These are phyloP conservation scores for Tricholoma saponaceum DNA, from an alignment of 768 basidiomycete genomes.

Conservation along the genomic window DNA sequence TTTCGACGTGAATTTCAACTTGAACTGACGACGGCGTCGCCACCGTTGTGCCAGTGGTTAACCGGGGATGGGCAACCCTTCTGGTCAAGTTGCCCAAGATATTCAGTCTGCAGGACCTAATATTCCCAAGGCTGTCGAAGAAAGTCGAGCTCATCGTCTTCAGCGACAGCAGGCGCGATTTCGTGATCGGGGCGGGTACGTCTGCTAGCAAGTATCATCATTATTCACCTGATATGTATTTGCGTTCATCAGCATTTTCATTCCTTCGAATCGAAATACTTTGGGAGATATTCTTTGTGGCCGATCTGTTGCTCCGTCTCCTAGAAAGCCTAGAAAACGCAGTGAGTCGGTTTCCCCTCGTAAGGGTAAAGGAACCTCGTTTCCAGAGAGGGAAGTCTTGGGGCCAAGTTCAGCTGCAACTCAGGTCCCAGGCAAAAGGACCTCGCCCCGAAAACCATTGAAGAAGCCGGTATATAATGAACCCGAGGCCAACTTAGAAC, in stretches of 20 bases:
- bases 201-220: constrained; percentile 1
- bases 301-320: constrained; percentile 37
- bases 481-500: not conserved
- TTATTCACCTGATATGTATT: not conserved
- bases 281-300: constrained; percentile 19
- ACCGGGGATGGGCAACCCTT: not conserved
- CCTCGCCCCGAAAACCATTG: constrained; percentile 7
- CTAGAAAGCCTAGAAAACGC: constrained; percentile 28
- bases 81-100: not conserved
- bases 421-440: constrained; percentile 1
- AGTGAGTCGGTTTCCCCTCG: constrained; percentile 28
- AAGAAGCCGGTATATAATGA: not conserved
- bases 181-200: constrained; percentile 65
- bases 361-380: constrained; percentile 10
- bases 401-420: not conserved
- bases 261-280: constrained; percentile 17
- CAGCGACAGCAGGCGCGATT: constrained; percentile 64
- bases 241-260: constrained; percentile 12
- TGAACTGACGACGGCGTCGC: not conserved
- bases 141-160: constrained; percentile 56
- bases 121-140: constrained; percentile 34
- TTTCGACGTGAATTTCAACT: not conserved
- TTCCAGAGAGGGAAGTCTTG: not conserved
- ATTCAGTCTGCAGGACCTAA: constrained; percentile 1
- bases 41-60: not conserved